phyloP scores from a whole-genome alignment of 1,284 basidiomycete species.

The Paramarasmius palmivorus region DNA sequence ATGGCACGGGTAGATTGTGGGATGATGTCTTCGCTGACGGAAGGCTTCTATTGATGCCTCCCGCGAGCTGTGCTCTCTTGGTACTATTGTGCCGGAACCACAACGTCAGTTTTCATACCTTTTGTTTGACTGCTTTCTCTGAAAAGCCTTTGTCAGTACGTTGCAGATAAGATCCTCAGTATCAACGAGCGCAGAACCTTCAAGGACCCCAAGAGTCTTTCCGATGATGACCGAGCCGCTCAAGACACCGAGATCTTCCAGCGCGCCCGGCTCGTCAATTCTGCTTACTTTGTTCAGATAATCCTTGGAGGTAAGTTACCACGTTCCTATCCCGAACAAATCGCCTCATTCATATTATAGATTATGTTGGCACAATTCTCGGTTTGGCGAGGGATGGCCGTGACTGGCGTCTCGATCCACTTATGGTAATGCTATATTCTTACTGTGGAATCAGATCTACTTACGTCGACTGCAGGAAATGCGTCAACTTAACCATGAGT shows the following conservation, averaged over 20 bases:
- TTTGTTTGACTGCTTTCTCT: conserved; percentile 1
- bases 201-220: conserved; percentile 29
- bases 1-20: conserved; percentile 66
- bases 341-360: conserved; percentile 26
- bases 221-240: conserved; percentile 27
- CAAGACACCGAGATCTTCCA: conserved; percentile 81
- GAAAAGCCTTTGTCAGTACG: conserved; percentile 44
- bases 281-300: conserved; percentile 70
- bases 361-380: conserved; percentile 75
- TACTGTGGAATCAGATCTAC: not conserved
- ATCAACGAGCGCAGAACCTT: conserved; percentile 66
- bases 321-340: not conserved
- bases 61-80: conserved; percentile 65
- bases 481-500: conserved; percentile 43
- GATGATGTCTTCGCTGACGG: conserved; percentile 72
- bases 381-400: conserved; percentile 62
- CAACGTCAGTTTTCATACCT: conserved; percentile 49
- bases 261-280: conserved; percentile 74
- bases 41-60: conserved; percentile 75
- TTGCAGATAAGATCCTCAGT: conserved; percentile 66
- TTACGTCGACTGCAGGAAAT: conserved; percentile 37
- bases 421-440: conserved; percentile 41
- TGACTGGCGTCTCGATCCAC: conserved; percentile 63
- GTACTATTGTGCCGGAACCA: conserved; percentile 76
- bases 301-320: conserved; percentile 50